A percentile compares a stretch with the other conserved stretches of the same genome.
Evolutionary conservation across 2,329 filamentous ascomycete species (phyloP).

Genomic region (Scopulariopsis brevicaulis): DNA sequence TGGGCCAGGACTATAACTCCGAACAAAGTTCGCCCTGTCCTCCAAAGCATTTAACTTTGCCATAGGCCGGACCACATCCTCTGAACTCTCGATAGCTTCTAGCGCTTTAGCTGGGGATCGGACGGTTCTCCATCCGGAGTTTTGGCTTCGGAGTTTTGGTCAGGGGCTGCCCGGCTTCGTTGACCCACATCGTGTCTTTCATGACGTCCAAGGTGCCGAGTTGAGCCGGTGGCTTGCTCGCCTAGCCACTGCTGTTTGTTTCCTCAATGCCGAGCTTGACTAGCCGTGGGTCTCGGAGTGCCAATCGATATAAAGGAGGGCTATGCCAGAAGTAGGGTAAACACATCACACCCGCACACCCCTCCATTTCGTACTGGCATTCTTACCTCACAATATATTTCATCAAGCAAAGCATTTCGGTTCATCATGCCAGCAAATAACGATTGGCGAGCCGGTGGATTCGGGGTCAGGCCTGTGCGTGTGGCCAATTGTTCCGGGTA

Average conservation of each 20-base stretch:
- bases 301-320: not conserved
- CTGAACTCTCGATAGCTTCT: not conserved
- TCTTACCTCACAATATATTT: not conserved
- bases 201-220: not conserved
- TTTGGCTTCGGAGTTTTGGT: not conserved
- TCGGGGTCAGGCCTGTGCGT: too few relatives aligned
- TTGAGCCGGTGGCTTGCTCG: not conserved
- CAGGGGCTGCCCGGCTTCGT: not conserved
- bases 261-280: not conserved
- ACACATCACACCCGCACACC: not conserved
- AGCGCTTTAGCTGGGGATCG: not conserved
- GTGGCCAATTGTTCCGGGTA: too few relatives aligned
- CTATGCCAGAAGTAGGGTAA: not conserved
- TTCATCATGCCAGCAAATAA: too few relatives aligned
- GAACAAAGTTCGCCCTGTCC: not conserved
- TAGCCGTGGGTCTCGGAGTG: not conserved
- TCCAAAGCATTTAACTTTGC: not conserved
- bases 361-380: not conserved
- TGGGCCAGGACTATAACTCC: not conserved
- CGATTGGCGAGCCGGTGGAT: too few relatives aligned
- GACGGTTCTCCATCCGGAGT: not conserved
- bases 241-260: not conserved
- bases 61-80: not conserved
- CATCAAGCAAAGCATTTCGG: not conserved
- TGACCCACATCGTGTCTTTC: not conserved